Conservation (phyloP, 305 asterid species). For the Solanum hybrid region DNA sequence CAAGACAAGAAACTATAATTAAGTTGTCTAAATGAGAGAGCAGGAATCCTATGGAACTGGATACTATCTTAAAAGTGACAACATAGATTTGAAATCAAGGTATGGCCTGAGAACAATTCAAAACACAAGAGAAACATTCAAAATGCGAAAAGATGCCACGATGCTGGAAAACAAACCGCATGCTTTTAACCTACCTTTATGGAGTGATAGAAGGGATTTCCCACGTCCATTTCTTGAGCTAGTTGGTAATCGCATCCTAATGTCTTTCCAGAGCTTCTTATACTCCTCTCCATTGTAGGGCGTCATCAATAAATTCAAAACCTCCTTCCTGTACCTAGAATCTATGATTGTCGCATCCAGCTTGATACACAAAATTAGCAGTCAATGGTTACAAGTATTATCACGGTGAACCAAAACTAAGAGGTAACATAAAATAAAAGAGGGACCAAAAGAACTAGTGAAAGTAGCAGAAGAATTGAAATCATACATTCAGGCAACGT, state of each 20-base stretch:
- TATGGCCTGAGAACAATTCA: no score
- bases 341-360: background rate
- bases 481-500: slow-evolving; percentile 10
- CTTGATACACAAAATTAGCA: slow-evolving; percentile 12
- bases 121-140: no score
- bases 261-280: background rate
- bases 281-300: slow-evolving; percentile 31
- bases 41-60: no score
- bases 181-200: slow-evolving; percentile 22
- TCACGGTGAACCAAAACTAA: background rate
- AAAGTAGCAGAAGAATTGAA: background rate
- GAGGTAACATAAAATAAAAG: background rate
- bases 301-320: slow-evolving; percentile 16
- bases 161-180: no score
- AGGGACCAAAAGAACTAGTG: background rate
- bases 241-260: background rate
- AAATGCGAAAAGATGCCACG: no score
- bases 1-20: no score
- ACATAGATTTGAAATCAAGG: no score
- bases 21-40: no score
- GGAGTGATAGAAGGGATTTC: slow-evolving; percentile 17
- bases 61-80: no score
- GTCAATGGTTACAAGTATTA: background rate
- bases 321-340: slow-evolving; percentile 18
- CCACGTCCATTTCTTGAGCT: slow-evolving; percentile 6